A percentile compares a stretch with the other conserved stretches of the same genome.
Conservation (phyloP, 257 asterid genomes). For the Solanum sitiens region DNA sequence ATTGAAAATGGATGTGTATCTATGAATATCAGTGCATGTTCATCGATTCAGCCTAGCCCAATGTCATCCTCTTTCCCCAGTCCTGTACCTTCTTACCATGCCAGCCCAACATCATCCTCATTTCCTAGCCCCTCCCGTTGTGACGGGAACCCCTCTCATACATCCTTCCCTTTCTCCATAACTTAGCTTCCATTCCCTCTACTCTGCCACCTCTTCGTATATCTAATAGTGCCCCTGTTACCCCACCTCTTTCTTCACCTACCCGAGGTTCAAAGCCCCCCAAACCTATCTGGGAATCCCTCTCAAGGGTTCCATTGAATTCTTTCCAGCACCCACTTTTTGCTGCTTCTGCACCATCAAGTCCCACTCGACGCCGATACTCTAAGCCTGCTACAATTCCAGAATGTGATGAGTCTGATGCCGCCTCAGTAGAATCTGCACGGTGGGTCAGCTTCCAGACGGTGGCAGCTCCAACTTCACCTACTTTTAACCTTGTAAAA, state of each 20-base stretch:
- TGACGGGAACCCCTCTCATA: not conserved
- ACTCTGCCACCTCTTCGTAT: conserved; percentile 7
- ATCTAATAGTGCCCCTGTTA: conserved; percentile 11
- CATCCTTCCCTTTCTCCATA: conserved; percentile 1
- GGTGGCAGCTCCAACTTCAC: conserved; percentile 37
- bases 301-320: not conserved
- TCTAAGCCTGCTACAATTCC: conserved; percentile 62
- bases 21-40: not conserved
- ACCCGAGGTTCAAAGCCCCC: not conserved
- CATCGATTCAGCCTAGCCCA: conserved; percentile 7
- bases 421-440: conserved; percentile 21
- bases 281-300: not conserved
- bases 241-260: conserved; percentile 4
- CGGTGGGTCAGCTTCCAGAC: conserved; percentile 35
- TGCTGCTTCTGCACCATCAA: conserved; percentile 14
- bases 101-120: conserved; percentile 8
- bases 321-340: not conserved
- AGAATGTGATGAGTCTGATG: conserved; percentile 53
- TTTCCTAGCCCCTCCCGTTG: conserved; percentile 6
- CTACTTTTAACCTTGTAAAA: conserved; percentile 57
- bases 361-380: conserved; percentile 55
- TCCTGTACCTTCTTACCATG: conserved; percentile 8
- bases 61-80: conserved; percentile 5
- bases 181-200: conserved; percentile 3
- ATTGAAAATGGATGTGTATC: not conserved